These are phyloP conservation scores for Tubosaeta sp. DNA, from an alignment of 768 basidiomycete species.

Conservation along the genomic window DNA sequence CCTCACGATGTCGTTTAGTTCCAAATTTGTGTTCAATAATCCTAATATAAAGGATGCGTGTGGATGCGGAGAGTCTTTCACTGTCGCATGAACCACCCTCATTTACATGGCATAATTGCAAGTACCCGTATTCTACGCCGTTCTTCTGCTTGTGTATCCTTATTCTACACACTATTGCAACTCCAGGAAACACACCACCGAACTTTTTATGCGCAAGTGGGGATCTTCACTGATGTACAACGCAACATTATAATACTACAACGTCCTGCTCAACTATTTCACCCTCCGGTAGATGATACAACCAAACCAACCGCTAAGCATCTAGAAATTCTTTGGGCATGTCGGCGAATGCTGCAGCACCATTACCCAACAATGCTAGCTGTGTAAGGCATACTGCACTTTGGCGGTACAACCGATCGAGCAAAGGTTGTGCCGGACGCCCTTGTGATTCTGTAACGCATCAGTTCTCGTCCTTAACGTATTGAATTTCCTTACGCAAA, in stretches of 20 bases:
- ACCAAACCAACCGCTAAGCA: slow-evolving; percentile 18
- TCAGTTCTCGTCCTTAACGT: slow-evolving; percentile 4
- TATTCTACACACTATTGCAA: slow-evolving; percentile 21
- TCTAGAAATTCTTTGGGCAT: slow-evolving; percentile 72
- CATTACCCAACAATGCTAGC: slow-evolving; percentile 67
- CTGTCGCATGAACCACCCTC: slow-evolving; percentile 34
- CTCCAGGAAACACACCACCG: not conserved
- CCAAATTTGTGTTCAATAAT: slow-evolving; percentile 82
- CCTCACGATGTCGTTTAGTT: slow-evolving; percentile 37
- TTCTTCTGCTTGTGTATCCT: slow-evolving; percentile 24
- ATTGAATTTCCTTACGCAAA: slow-evolving; percentile 50
- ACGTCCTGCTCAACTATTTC: slow-evolving; percentile 4
- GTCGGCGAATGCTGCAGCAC: slow-evolving; percentile 78
- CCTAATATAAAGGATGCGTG: slow-evolving; percentile 94
- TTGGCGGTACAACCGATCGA: slow-evolving; percentile 78
- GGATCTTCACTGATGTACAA: slow-evolving; percentile 10
- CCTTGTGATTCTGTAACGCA: slow-evolving; percentile 65
- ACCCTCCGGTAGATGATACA: not conserved
- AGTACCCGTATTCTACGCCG: slow-evolving; percentile 10
- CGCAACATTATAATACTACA: slow-evolving; percentile 13
- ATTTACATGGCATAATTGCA: slow-evolving; percentile 5
- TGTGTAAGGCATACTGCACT: slow-evolving; percentile 64
- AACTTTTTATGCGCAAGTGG: slow-evolving; percentile 7
- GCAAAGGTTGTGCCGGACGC: slow-evolving; percentile 60
- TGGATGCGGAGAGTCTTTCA: slow-evolving; percentile 93